Conservation (phyloP, 2,329 filamentous ascomycete species). For the Allantophomopsis cytisporea region DNA sequence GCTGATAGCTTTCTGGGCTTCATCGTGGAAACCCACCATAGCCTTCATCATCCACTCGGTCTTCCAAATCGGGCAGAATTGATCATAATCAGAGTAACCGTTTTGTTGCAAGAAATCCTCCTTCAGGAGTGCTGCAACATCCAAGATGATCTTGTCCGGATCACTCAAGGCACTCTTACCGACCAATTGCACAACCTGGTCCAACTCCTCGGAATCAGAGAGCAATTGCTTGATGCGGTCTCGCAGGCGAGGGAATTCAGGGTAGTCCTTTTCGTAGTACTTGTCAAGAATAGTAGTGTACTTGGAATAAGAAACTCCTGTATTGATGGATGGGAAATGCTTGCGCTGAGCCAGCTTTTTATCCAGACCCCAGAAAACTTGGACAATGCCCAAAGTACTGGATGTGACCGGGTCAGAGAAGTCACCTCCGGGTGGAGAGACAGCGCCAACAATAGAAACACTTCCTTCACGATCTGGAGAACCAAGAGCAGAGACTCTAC, state of each 20-base stretch:
- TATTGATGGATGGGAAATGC: constrained; percentile 99
- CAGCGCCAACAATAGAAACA: constrained; percentile 94
- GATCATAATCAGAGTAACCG: constrained; percentile 96
- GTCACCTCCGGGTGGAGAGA: constrained; percentile 95
- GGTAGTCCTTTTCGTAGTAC: constrained; percentile 86
- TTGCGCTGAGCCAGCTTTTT: constrained; percentile 99
- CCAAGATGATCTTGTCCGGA: constrained; percentile 94
- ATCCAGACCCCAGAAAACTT: constrained; percentile 99
- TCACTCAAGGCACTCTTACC: constrained; percentile 95
- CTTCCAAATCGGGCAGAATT: constrained; percentile 99
- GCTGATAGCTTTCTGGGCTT: constrained; percentile 86
- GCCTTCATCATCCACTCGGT: constrained; percentile 99
- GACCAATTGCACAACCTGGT: constrained; percentile 96
- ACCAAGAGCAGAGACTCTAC: constrained; percentile 72
- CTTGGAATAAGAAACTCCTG: constrained; percentile 87
- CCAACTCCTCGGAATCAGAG: constrained; percentile 89
- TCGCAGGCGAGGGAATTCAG: constrained; percentile 85
- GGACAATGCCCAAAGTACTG: constrained; percentile 89
- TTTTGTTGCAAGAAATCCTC: constrained; percentile 99
- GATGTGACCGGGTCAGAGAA: constrained; percentile 97
- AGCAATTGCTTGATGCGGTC: constrained; percentile 90
- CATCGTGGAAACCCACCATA: constrained; percentile 96
- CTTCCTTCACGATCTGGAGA: constrained; percentile 81
- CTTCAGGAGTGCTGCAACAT: constrained; percentile 84
- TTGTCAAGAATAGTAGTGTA: constrained; percentile 82